Evolutionary conservation across 495 filamentous ascomycete species (phyloP), one percentile per base, ranked within the genome.

Genomic region (Aspergillus sclerotiicarbonarius): DNA sequence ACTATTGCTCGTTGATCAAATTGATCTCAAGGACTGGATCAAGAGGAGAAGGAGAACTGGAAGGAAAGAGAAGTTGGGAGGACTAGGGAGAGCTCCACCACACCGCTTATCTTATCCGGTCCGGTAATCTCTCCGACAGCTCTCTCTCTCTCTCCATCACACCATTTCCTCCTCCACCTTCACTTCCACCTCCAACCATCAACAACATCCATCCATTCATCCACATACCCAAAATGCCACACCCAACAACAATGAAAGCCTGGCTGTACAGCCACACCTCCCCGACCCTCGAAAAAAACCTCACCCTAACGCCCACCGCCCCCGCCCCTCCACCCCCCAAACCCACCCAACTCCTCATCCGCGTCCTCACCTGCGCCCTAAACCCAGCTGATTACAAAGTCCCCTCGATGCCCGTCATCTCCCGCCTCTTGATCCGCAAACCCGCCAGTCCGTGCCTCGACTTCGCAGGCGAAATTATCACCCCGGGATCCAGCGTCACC

Each of bases 331-430:
- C 0, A 67, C 67, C 1, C 51, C 63, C 10, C 64, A 60, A 35
- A 59, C 70, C 15, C 67, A 78, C 20, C 57, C 69, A 84, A 56
- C 55, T 84, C 30, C 80, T 90, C 21, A 70, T 90, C 45, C 70
- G 81, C 49, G 81, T 90, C 7, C 63, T 83, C 51, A 67, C 76
- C 50, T 72, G 74, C 10, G 67, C 80, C 15, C 68, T 90, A 50
- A 91, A 91, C 70, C 88, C 88, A 2, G 82, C 82, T 30, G 88
- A 91, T 77, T 85, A 84, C 82, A 90, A 90, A 67, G 59, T 82
- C 16, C 78, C 84, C 16, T 84, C 89, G 59, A 57, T 85, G 47
- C 71, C 73, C 1, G 21, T 77, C 8, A 7, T 83, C 7, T 62
- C 61, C 7, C 71, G 74, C 18, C 53, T 80, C 5, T 32, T 80